Base-by-base conservation (phyloP, 169 alveolate genomes). In the Eimeria maxima region DNA sequence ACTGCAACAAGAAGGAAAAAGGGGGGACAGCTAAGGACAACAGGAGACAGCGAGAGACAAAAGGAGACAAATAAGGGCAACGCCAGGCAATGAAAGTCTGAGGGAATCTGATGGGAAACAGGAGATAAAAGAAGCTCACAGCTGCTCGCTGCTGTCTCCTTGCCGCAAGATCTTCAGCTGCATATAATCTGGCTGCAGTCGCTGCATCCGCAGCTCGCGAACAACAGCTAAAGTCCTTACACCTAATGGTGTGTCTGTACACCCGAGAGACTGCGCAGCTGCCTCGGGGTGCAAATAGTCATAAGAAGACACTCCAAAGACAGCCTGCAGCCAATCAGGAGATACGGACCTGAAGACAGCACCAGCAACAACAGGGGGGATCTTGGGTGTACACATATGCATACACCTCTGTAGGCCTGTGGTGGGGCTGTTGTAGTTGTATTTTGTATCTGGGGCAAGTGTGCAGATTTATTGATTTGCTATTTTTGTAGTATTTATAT, bases 241-340 rank as follows among this genome's bases (percentile, higher is more conserved):
- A 44, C 98, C 99, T 57, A 95, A 86, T 29, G 97, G 97, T 45
- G 89, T 97, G 50, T 88, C 65, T 38, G 71, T 73, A 74, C 95
- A 93, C 87, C 97, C 98, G 50, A 98, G 81, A 74, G 96, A 97
- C 67, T 97, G 95, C 74, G 96, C 98, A n/a, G 98, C 99, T 78
- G 96, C 91, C n/a, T 97, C 98, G 45, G 98, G 96, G 91, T 98
- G 97, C 74, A 98, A 96, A 50, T 94, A 97, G 10, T 98, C 99
- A 76, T 97, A 74, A 3, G 99, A 95, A 14, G 97, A 96, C 13
- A 96, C 98, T 13, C 98, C 99, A 71, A 98, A 97, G 47, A 97
- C 98, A 8, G 98, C 78, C 95, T 97, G 97, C 47, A 98, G 81
- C 98, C 98, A 98, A 80, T 97, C 98, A 20, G 98, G 93, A 45